Evolutionary conservation across 2,329 filamentous ascomycete species (phyloP).

Genomic region (Microdochium nivale): DNA sequence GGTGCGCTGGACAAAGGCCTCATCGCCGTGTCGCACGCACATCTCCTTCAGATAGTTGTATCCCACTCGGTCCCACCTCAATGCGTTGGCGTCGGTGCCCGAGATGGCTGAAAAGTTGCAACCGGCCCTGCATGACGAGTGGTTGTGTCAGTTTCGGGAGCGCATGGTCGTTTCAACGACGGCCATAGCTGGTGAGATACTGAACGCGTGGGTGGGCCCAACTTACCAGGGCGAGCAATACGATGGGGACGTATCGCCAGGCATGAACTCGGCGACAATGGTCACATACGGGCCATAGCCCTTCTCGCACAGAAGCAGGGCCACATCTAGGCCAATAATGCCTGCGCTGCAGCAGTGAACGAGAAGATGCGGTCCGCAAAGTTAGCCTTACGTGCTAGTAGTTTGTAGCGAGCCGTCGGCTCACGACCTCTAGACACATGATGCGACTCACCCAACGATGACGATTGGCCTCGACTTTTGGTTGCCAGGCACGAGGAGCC

Average conservation of each 20-base stretch:
- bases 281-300: constrained; percentile 24
- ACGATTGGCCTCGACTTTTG: background rate
- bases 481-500: background rate
- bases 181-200: no score
- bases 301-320: constrained; percentile 22
- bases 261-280: constrained; percentile 29
- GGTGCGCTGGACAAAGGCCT: constrained; percentile 26
- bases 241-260: constrained; percentile 25
- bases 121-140: constrained; percentile 22
- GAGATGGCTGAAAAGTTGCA: constrained; percentile 36
- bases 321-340: constrained; percentile 29
- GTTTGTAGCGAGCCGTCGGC: no score
- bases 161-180: background rate
- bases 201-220: no score
- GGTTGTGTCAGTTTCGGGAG: constrained; percentile 2
- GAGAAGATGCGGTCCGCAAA: no score
- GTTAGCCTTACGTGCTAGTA: no score
- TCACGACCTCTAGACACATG: background rate
- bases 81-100: constrained; percentile 27
- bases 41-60: constrained; percentile 27
- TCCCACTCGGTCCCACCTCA: constrained; percentile 30
- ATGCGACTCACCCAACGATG: constrained; percentile 2
- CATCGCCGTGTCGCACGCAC: constrained; percentile 17
- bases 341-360: constrained; percentile 19
- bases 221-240: constrained; percentile 33